phyloP scores from a whole-genome alignment of 2,329 filamentous ascomycete genomes.

The Epicoccum nigrum region DNA sequence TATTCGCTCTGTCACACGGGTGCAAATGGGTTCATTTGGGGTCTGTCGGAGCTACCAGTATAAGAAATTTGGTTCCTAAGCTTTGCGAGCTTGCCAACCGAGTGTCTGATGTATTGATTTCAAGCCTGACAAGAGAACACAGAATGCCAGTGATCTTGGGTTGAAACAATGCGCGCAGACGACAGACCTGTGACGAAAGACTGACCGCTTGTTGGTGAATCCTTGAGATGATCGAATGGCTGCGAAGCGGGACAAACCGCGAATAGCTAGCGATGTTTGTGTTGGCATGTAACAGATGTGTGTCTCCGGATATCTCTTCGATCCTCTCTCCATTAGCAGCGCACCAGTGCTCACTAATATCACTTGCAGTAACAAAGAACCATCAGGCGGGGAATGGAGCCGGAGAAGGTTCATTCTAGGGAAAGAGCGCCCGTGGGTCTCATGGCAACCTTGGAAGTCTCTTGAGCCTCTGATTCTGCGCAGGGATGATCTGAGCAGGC shows the following conservation, averaged over 20 bases:
- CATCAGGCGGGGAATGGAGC: conserved; percentile 8
- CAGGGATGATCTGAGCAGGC: conserved; percentile 1
- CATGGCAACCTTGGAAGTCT: conserved; percentile 1
- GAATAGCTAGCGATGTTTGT: conserved; percentile 16
- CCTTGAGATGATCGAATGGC: not conserved
- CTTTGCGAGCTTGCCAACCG: not conserved
- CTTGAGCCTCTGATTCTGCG: conserved; percentile 12
- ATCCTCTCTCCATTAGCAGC: conserved; percentile 1
- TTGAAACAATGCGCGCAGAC: not conserved
- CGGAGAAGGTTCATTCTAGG: conserved; percentile 1
- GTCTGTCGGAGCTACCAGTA: not conserved
- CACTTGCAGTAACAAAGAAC: conserved; percentile 6
- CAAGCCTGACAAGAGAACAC: conserved; percentile 1
- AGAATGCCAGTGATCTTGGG: not conserved
- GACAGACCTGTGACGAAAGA: not conserved
- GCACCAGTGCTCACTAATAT: conserved; percentile 2
- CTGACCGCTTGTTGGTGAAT: conserved; percentile 10
- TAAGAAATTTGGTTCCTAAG: conserved; percentile 10
- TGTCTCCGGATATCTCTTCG: conserved; percentile 1
- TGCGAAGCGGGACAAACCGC: conserved; percentile 13
- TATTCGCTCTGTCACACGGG: not conserved
- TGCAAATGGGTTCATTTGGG: conserved; percentile 3
- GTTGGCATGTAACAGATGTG: conserved; percentile 5
- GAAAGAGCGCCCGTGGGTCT: not conserved
- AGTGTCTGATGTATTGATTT: not conserved